Conservation (phyloP, 192 early-diverging fungal genomes). For the Obelidium mucronatum region DNA sequence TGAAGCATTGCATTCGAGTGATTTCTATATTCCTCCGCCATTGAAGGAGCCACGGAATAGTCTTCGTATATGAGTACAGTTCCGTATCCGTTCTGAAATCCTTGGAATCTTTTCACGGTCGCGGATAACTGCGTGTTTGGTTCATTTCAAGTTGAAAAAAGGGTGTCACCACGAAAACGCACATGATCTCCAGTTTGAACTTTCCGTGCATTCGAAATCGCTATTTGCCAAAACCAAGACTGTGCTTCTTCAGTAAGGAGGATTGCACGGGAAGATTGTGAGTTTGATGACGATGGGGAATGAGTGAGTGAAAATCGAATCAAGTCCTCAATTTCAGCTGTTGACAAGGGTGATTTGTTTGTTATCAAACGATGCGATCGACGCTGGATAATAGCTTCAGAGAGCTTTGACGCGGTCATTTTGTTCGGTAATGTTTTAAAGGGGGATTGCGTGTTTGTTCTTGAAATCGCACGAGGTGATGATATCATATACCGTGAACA, state of each 20-base stretch:
- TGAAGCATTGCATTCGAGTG: slow-evolving; percentile 40
- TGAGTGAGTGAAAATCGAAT: slow-evolving; percentile 32
- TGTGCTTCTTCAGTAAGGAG: slow-evolving; percentile 38
- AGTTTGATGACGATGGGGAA: slow-evolving; percentile 38
- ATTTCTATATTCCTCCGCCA: slow-evolving; percentile 4
- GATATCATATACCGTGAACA: no score
- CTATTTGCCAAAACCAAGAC: slow-evolving; percentile 38
- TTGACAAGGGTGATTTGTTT: slow-evolving; percentile 6
- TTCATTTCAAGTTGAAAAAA: slow-evolving; percentile 17
- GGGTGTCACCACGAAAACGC: background rate
- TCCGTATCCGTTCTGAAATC: slow-evolving; percentile 37
- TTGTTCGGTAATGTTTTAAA: no score
- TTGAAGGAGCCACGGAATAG: background rate
- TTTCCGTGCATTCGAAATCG: slow-evolving; percentile 11
- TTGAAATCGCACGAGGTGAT: no score
- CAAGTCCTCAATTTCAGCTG: slow-evolving; percentile 34
- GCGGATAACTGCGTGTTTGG: no score
- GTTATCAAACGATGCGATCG: slow-evolving; percentile 32
- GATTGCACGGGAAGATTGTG: slow-evolving; percentile 37
- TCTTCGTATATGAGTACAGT: slow-evolving; percentile 49
- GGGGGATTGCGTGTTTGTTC: no score
- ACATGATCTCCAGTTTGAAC: slow-evolving; percentile 11
- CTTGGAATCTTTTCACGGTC: slow-evolving; percentile 9
- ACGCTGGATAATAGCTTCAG: slow-evolving; percentile 30
- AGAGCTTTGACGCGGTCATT: no score